Evolutionary conservation across 768 basidiomycete genomes (phyloP), one percentile per base, ranked within the genome.

Genomic region (Leccinum sublutescens): DNA sequence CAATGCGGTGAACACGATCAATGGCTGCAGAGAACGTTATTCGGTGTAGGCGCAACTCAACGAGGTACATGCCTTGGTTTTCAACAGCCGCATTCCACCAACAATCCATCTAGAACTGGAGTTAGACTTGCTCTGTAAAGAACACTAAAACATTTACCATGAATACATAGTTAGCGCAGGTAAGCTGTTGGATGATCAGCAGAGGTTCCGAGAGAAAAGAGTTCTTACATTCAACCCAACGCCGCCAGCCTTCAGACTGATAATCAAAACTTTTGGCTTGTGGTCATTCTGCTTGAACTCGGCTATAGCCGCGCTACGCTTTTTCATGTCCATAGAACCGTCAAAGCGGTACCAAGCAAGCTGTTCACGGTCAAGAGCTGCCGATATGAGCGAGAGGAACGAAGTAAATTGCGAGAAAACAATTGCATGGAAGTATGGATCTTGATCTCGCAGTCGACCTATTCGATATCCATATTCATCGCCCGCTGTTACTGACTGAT

Each of bases 401-500:
- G 84, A 85, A 0, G 93, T 95, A 64, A 95, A 95, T 65, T 95
- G 91, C 1, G 91, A 93, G 71, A 95, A 95, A 4, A 95, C 88
- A 23, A 95, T 88, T 1, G 89, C 92, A 36, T 90, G 83, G 72
- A 91, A 93, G 65, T 77, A 80, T 1, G 90, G 87, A 59, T 91
- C 87, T 76, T 92, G 81, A 68, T 85, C 79, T 68, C 81, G 76
- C 64, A 93, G 72, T 64, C 83, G 79, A 64, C 84, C 85, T 88
- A 62, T 55, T 47, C 50, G 31, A 60, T 27, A 48, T 64, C 59
- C 29, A 36, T 8, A 54, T 29, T 54, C n/a, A 56, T 40, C 15
- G 1, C 2, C 33, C n/a, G 12, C 5, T 8, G 7, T 38, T 21
- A 34, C 50, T 9, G n/a, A 53, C 17, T 11, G 15, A 53, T n/a